phyloP scores from a whole-genome alignment of 768 basidiomycete genomes.

The Termitomyces sp. region DNA sequence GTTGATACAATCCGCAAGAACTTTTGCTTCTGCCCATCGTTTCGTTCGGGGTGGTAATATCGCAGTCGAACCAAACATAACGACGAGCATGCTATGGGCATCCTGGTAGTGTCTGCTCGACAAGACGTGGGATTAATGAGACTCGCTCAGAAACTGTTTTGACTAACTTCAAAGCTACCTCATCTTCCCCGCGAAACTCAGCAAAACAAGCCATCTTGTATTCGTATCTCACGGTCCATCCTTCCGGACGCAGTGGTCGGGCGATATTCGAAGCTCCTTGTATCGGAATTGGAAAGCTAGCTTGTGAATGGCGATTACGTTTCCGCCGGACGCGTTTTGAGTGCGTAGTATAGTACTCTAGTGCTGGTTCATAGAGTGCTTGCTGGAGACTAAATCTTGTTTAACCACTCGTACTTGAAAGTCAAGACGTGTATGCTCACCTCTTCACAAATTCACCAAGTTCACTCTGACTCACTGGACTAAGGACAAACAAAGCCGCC shows the following conservation, averaged over 20 bases:
- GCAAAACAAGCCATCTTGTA: constrained; percentile 98
- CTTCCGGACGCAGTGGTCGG: constrained; percentile 73
- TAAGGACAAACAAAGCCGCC: constrained; percentile 91
- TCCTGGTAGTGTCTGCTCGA: constrained; percentile 85
- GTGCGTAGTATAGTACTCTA: constrained; percentile 92
- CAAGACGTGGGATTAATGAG: constrained; percentile 11
- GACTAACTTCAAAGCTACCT: constrained; percentile 86
- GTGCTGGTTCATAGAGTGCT: constrained; percentile 82
- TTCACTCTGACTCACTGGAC: constrained; percentile 85
- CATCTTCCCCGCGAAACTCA: constrained; percentile 90
- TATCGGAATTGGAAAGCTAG: constrained; percentile 49
- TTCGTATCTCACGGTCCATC: constrained; percentile 96
- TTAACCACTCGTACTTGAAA: neutral
- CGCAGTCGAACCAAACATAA: constrained; percentile 87
- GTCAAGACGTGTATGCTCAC: constrained; percentile 31
- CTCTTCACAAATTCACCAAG: constrained; percentile 87
- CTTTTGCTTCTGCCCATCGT: constrained; percentile 98
- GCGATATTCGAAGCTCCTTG: constrained; percentile 40
- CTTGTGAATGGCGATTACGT: constrained; percentile 75
- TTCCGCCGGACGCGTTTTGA: constrained; percentile 91
- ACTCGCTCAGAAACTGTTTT: constrained; percentile 9
- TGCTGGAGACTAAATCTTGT: constrained; percentile 65
- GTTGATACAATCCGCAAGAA: constrained; percentile 90
- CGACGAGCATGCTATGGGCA: constrained; percentile 76
- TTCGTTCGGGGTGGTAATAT: constrained; percentile 91